Evolutionary conservation across 2,329 filamentous ascomycete species (phyloP), one percentile per base, ranked within the genome.

Genomic region (Rhinocladiella mackenziei): DNA sequence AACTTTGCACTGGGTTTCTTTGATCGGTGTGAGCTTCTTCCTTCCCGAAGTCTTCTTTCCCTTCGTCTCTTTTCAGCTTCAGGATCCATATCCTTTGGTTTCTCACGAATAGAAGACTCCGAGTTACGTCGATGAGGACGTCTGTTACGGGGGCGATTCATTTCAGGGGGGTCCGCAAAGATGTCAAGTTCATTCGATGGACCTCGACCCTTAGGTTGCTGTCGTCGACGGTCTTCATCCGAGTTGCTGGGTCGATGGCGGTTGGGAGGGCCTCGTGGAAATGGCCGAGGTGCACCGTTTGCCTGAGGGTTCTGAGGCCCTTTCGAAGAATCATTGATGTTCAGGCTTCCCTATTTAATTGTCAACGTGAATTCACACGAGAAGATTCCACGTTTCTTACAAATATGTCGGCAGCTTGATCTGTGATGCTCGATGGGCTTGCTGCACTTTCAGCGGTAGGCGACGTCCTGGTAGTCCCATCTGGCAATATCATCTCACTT

Each of bases 51-150:
- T 37, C 63, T 68, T 45, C 70, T 64, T 50, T 73, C 70, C 26
- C 67, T 62, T 46, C 74, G 69, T 35, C 76, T 61, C 67, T 70
- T 60, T 39, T 77, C 73, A 28, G 69, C 74, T 33, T 71, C 70
- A 58, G 66, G 66, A 56, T 70, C 59, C 60, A 74, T 45, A 57
- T 71, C 61, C 65, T 74, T 67, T 6, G 64, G 62, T 20, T 67
- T 67, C 23, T 72, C 77, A 62, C 79, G 72, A 38, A 80, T 65
- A 1, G 80, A 83, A 0, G 78, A 80, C 53, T 83, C 79, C 0
- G 80, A 83, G 57, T 81, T 80, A 40, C 79, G 75, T 43, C 79
- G 72, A 43, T 78, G 71, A 20, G 75, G 70, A 40, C 68, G 62
- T 37, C 65, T 63, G 35, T 70, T 66, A 22, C 64, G 62, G 42